Evolutionary conservation across 1,139 yeast species (phyloP), one percentile per base, ranked within the genome.

Genomic region (Pichia inconspicua): DNA sequence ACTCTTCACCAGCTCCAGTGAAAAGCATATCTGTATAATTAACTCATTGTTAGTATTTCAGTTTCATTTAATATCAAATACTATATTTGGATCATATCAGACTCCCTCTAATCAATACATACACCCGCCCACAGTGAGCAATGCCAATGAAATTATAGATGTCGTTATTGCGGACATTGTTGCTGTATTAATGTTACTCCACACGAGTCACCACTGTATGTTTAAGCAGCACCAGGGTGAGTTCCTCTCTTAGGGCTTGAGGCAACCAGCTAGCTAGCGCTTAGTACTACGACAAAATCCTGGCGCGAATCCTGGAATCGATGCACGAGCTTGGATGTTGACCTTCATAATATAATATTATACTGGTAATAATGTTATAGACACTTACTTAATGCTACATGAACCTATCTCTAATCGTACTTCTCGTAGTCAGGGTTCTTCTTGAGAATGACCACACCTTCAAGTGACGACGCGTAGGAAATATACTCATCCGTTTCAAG

Each of bases 401-500:
- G 22, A n/a, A 35, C 7, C 8, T 35, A 19, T 4, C 8, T 25
- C 41, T 38, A 50, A 1, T 48, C 49, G 12, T 25, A 27, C 11
- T 31, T 47, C 22, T 27, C 80, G 66, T 75, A 82, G 55, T 89
- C 95, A 15, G 95, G 95, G 62, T 89, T 88, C 73, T 92, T 90
- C 72, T 77, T 86, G 66, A 94, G 75, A 55, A 94, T 88, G 45
- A 92, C 97, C 55, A 92, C 78, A 45, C 98, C 98, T 66, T 94
- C 98, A 58, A 94, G 74, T 37, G 90, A 79, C 54, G 81, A 79
- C 10, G 95, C 78, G 62, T 89, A 75, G 55, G 95, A 79, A 55
- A 86, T 75, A 72, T 90, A 94, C 69, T 92, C 97, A 53, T 89
- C 95, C 60, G 87, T 90, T 66, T 94, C 99, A 58, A 94, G 74